Conservation (phyloP, 176 grass and related monocot genomes). For the Oryza glaberrima region DNA sequence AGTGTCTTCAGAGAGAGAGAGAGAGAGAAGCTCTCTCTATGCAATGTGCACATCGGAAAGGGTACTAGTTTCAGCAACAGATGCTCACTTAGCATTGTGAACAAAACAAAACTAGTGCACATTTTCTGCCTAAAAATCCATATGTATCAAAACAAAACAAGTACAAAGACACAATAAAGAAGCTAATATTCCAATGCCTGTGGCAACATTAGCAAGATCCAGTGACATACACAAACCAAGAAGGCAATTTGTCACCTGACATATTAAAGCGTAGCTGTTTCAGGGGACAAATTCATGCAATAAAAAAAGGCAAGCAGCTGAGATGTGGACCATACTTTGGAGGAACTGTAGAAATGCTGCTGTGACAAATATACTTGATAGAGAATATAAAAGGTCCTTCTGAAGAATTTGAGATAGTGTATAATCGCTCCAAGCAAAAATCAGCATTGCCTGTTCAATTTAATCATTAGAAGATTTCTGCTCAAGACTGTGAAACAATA, state of each 20-base stretch:
- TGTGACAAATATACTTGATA: constrained; percentile 93
- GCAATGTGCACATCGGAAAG: not conserved
- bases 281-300: not conserved
- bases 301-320: constrained; percentile 13
- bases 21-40: not conserved
- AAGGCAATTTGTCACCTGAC: constrained; percentile 8
- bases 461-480: constrained; percentile 24
- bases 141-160: not conserved
- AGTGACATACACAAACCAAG: not conserved
- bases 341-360: constrained; percentile 85
- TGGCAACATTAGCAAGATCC: not conserved
- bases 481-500: constrained; percentile 18
- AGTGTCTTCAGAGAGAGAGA: not conserved
- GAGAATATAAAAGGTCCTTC: constrained; percentile 73
- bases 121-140: constrained; percentile 19
- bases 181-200: constrained; percentile 23
- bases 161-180: not conserved
- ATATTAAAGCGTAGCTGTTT: constrained; percentile 7
- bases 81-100: constrained; percentile 6
- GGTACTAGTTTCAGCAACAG: not conserved
- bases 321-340: constrained; percentile 67
- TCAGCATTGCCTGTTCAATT: constrained; percentile 79
- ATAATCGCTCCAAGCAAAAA: constrained; percentile 76
- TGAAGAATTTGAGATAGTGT: constrained; percentile 63
- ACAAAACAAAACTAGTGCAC: constrained; percentile 33